Evolutionary conservation across 768 basidiomycete genomes (phyloP), one percentile per base, ranked within the genome.

Genomic region (Serendipita sp.): DNA sequence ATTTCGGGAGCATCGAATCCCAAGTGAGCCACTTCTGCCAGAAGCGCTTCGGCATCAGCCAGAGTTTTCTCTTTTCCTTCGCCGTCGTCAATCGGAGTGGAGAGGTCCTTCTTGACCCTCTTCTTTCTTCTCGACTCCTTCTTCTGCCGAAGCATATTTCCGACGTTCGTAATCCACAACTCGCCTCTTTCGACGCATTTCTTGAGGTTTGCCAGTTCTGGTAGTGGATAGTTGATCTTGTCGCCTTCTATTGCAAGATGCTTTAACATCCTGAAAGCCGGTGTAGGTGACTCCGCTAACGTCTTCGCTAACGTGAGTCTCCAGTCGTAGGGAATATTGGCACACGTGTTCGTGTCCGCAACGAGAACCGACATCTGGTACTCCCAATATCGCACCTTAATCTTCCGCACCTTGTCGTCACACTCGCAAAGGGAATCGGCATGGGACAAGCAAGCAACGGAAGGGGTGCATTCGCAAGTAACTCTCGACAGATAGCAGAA

Each of bases 401-500:
- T 75, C 32, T 80, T 79, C 45, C 83, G 79, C 65, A 84, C 79
- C 71, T 73, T 77, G 72, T 73, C 78, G 13, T 77, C 70, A 71
- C 85, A 85, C 56, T 76, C 81, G 76, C 94, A 97, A 16, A 95
- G 79, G 23, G 85, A 77, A 41, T 86, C 78, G 35, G 80, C 80
- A 75, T 98, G 95, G 65, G 94, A 88, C 58, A 89, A 81, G 73
- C 96, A 99, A 11, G 85, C 83, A 38, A 95, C 84, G 63, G 75
- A 81, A 51, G 68, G 69, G 47, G 85, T 85, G 78, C 91, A 93
- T 36, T 77, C 76, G 72, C 91, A 93, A 65, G 83, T 85, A 71
- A 97, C 79, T 71, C 96, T 94, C 1, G 96, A 93, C 46, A 99
- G 83, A 73, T 96, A 98, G 75, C 89, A 93, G 75, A 95, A 97